Evolutionary conservation across 169 alveolate genomes (phyloP), one percentile per base, ranked within the genome.

Genomic region (Cryptosporidium parvum): DNA sequence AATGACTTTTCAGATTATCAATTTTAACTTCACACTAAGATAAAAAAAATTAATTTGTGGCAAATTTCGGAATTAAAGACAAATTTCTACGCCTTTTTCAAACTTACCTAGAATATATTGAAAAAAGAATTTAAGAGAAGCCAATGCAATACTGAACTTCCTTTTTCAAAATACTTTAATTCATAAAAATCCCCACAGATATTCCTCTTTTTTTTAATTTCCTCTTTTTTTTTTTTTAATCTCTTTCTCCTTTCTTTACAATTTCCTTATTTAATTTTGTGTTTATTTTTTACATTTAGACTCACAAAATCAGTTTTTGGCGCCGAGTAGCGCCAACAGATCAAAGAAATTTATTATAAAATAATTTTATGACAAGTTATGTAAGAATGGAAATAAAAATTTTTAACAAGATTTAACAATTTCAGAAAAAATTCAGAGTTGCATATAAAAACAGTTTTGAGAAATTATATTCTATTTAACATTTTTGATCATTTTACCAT

Each of bases 291-390:
- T 56, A 56, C 67, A 56, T 56, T 21, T 21, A n/a, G 67, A 56
- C 67, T 56, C 67, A 56, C 67, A 56, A 56, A 53, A 56, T 26
- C 18, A 56, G 29, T 56, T 56, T 56, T 56, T 56, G 67, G 37
- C 67, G 67, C 67, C 67, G 0, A 2, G 1, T 56, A 3, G 67
- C 67, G 67, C 67, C 67, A 56, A 56, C 29, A 2, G 67, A 56
- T 56, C 67, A 56, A 56, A 56, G 67, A 56, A 56, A 56, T n/a
- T 56, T 56, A n/a, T 56, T n/a, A 3, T 16, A 14, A 45, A 48
- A 48, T 14, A 48, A 48, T 48, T 48, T 48, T 14, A 1, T 9
- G 5, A 5, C n/a, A 45, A 3, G 14, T 0, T 42, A 44, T 48
- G 5, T 14, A 48, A 48, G 18, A 48, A 48, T 2, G 7, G 12